A percentile compares a stretch with the other conserved stretches of the same genome.
Conservation (phyloP, 2,329 filamentous ascomycete species). For the Fusarium transvaalense region DNA sequence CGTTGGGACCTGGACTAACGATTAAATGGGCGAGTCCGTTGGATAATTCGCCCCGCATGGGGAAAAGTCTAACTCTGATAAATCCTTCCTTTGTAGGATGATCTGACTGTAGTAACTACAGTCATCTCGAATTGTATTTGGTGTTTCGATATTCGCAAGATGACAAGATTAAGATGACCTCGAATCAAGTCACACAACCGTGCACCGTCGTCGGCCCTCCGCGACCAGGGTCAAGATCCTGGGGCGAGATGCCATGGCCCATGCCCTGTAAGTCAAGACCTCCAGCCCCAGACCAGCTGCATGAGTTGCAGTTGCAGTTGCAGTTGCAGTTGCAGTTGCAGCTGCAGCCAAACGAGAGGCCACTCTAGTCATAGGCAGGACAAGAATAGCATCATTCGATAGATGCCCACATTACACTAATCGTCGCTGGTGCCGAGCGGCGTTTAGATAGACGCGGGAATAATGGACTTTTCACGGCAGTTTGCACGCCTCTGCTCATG, state of each 20-base stretch:
- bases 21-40: slow-evolving; percentile 21
- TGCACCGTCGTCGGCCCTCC: slow-evolving; percentile 27
- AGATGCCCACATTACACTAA: no score
- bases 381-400: slow-evolving; percentile 41
- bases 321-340: slow-evolving; percentile 29
- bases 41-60: slow-evolving; percentile 17
- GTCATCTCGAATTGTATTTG: slow-evolving; percentile 12
- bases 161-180: slow-evolving; percentile 19
- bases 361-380: slow-evolving; percentile 13
- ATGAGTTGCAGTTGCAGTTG: slow-evolving; percentile 33
- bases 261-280: slow-evolving; percentile 18
- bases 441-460: slow-evolving; percentile 40
- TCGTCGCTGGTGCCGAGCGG: slow-evolving; percentile 23
- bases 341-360: slow-evolving; percentile 24
- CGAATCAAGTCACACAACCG: slow-evolving; percentile 30
- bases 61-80: slow-evolving; percentile 14
- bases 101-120: slow-evolving; percentile 24
- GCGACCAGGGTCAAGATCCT: slow-evolving; percentile 27
- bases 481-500: slow-evolving; percentile 7
- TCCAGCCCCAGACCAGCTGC: slow-evolving; percentile 41
- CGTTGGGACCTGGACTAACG: slow-evolving; percentile 9
- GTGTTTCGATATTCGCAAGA: slow-evolving; percentile 4
- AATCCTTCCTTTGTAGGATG: slow-evolving; percentile 31
- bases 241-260: slow-evolving; percentile 30
- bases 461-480: slow-evolving; percentile 3